A percentile compares a stretch with the other conserved stretches of the same genome.
Conservation (phyloP, 805 yeast genomes). For the Citeromyces matritensis region DNA sequence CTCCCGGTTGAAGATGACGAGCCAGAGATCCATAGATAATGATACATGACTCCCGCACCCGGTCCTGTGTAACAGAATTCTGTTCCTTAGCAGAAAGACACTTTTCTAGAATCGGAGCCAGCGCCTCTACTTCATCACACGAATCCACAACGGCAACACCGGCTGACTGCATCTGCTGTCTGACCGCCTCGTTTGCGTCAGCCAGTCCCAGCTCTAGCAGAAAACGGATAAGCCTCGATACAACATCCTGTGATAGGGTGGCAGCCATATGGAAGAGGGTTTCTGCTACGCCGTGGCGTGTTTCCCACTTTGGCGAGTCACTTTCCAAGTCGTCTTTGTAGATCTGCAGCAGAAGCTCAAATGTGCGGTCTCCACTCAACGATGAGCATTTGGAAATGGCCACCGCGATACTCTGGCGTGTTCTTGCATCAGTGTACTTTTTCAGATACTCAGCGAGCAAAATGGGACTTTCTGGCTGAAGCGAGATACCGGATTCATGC, state of each 20-base stretch:
- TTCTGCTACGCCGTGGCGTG: no score
- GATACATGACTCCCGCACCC: slow-evolving; percentile 64
- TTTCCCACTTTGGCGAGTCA: no score
- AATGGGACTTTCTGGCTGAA: slow-evolving; percentile 26
- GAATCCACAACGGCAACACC: slow-evolving; percentile 47
- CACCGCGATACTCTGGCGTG: slow-evolving; percentile 55
- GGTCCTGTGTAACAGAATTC: slow-evolving; percentile 35
- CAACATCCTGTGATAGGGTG: no score
- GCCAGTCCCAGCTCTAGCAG: slow-evolving; percentile 51
- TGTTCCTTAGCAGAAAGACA: slow-evolving; percentile 37
- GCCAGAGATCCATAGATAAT: slow-evolving; percentile 87
- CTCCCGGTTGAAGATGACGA: slow-evolving; percentile 57
- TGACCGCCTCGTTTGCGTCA: slow-evolving; percentile 57
- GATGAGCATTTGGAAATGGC: no score
- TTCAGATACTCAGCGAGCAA: slow-evolving; percentile 35
- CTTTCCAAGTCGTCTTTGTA: no score
- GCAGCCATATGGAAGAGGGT: no score
- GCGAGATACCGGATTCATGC: slow-evolving; percentile 53
- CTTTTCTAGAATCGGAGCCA: slow-evolving; percentile 71
- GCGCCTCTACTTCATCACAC: slow-evolving; percentile 43
- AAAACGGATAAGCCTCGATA: no score
- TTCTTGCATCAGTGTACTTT: slow-evolving; percentile 37
- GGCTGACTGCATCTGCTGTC: slow-evolving; percentile 80
- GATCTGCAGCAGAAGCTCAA: no score
- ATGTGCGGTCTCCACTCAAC: no score